phyloP scores from a whole-genome alignment of 257 asterid species.

The Marsdenia floribunda region DNA sequence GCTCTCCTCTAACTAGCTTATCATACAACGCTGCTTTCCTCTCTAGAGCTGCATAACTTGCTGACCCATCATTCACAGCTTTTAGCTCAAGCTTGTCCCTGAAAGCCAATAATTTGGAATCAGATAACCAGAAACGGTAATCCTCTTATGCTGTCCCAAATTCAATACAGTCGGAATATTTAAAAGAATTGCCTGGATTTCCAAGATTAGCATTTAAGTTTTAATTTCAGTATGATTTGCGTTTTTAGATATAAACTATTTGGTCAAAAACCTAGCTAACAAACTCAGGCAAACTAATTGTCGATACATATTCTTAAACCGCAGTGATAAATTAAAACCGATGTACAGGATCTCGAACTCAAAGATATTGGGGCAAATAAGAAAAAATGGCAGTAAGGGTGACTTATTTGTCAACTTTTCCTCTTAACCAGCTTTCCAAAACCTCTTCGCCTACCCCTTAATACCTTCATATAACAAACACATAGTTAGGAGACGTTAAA shows the following conservation, averaged over 20 bases:
- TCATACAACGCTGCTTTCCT: slow-evolving; percentile 74
- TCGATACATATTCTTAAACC: background rate
- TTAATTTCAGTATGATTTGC: background rate
- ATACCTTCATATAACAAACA: background rate
- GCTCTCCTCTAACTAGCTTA: slow-evolving; percentile 77
- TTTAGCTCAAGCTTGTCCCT: slow-evolving; percentile 96
- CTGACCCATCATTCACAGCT: slow-evolving; percentile 83
- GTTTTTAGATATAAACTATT: background rate
- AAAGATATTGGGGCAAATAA: background rate
- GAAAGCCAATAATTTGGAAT: slow-evolving; percentile 15
- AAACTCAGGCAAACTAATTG: background rate
- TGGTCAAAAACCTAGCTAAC: too few relatives aligned
- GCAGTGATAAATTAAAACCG: background rate
- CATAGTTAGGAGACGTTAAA: background rate
- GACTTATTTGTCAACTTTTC: too few relatives aligned
- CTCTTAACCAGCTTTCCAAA: background rate
- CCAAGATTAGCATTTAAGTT: background rate
- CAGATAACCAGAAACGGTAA: background rate
- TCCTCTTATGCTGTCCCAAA: background rate
- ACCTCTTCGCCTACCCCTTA: background rate
- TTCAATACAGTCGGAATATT: background rate
- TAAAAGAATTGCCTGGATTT: background rate
- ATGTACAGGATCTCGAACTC: background rate
- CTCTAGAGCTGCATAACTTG: slow-evolving; percentile 92
- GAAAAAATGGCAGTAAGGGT: background rate